phyloP scores from a whole-genome alignment of 2,329 filamentous ascomycete species.

The Phialophora expanda region DNA sequence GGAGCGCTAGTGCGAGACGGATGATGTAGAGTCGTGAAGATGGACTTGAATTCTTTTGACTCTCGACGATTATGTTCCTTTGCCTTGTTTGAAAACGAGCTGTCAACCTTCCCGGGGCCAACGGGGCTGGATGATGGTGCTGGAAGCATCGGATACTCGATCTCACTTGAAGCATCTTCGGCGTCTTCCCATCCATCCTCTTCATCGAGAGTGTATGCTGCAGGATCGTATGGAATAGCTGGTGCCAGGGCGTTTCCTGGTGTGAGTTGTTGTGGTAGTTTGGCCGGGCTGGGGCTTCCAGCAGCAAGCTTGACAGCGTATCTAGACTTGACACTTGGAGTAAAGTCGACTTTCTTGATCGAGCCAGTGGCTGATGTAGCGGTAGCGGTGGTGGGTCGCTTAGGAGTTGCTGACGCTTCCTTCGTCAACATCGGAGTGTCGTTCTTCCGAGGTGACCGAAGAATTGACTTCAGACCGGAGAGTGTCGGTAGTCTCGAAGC shows the following conservation, averaged over 20 bases:
- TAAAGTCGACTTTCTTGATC: conserved; percentile 82
- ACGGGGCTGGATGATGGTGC: conserved; percentile 27
- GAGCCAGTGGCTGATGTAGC: conserved; percentile 52
- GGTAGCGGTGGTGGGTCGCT: conserved; percentile 40
- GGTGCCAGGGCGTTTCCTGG: conserved; percentile 29
- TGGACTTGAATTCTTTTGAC: conserved; percentile 40
- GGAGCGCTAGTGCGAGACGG: conserved; percentile 29
- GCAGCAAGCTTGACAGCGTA: conserved; percentile 44
- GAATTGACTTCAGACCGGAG: conserved; percentile 65
- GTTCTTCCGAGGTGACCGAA: conserved; percentile 57
- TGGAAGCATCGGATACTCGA: conserved; percentile 48
- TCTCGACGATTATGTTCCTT: conserved; percentile 42
- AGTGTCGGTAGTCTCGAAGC: conserved; percentile 55
- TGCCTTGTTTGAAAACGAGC: conserved; percentile 31
- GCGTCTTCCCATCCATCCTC: conserved; percentile 35
- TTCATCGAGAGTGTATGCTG: conserved; percentile 37
- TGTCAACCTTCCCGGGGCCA: conserved; percentile 17
- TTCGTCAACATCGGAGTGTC: conserved; percentile 60
- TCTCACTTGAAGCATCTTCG: conserved; percentile 38
- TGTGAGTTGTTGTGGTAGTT: conserved; percentile 41
- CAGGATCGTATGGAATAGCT: conserved; percentile 37
- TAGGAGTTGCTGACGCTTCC: conserved; percentile 33
- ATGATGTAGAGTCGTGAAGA: conserved; percentile 41
- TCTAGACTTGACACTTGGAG: conserved; percentile 66
- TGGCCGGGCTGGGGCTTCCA: conserved; percentile 50